A percentile compares a stretch with the other conserved stretches of the same genome.
Conservation (phyloP, 306 rosid species). For the Rubus parviflorus region DNA sequence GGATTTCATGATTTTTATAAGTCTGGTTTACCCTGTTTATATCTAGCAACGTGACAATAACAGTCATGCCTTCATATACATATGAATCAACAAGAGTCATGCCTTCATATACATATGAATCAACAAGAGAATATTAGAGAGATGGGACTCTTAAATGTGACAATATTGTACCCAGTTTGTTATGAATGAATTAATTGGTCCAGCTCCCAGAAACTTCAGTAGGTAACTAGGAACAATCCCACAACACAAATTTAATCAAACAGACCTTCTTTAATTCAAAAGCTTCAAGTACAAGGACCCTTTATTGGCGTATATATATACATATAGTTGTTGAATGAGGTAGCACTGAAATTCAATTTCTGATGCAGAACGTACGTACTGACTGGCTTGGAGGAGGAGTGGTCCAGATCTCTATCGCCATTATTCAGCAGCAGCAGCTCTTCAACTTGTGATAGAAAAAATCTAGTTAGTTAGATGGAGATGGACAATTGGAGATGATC, state of each 20-base stretch:
- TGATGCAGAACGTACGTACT: not conserved
- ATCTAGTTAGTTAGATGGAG: not conserved
- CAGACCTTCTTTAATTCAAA: not conserved
- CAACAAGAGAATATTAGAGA: not conserved
- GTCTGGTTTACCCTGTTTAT: not conserved
- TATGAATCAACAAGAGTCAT: too few relatives aligned
- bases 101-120: not conserved
- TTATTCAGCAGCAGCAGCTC: not conserved
- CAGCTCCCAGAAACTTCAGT: constrained; percentile 1
- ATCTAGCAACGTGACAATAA: not conserved
- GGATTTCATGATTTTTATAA: not conserved
- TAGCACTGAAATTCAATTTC: not conserved
- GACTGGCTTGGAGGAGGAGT: not conserved
- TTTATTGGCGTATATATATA: too few relatives aligned
- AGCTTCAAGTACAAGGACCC: not conserved
- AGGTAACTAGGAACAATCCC: not conserved
- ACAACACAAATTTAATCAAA: not conserved
- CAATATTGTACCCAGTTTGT: not conserved
- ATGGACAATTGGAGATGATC: not conserved
- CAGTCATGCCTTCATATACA: not conserved
- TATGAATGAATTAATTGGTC: constrained; percentile 2
- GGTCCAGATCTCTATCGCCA: not conserved
- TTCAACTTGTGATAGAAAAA: not conserved
- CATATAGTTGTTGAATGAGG: not conserved
- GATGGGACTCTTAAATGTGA: not conserved